Conservation (phyloP, 2,329 filamentous ascomycete species). For the Colletotrichum higginsianum region DNA sequence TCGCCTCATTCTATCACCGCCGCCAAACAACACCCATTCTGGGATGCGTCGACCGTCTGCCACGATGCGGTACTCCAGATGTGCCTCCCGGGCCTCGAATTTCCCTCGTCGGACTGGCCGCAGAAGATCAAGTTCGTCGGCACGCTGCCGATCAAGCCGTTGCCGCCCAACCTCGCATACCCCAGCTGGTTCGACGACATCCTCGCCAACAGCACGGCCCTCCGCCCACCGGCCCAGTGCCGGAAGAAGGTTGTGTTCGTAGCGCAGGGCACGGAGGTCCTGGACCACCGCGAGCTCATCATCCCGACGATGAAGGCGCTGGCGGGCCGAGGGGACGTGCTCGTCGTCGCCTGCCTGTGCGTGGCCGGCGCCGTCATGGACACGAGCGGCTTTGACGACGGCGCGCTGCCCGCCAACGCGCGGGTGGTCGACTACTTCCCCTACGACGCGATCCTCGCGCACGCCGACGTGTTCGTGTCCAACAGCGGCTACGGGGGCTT, state of each 20-base stretch:
- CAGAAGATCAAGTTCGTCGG: slow-evolving; percentile 61
- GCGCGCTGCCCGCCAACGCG: slow-evolving; percentile 57
- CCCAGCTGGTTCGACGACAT: slow-evolving; percentile 64
- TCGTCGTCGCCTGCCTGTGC: slow-evolving; percentile 48
- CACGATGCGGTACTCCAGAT: slow-evolving; percentile 55
- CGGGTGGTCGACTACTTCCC: slow-evolving; percentile 63
- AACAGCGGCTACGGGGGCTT: slow-evolving; percentile 66
- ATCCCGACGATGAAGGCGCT: slow-evolving; percentile 61
- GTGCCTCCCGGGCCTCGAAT: slow-evolving; percentile 54
- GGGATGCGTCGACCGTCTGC: slow-evolving; percentile 33
- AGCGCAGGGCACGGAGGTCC: slow-evolving; percentile 62
- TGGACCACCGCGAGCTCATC: slow-evolving; percentile 58
- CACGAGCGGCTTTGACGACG: slow-evolving; percentile 40
- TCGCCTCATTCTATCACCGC: background rate
- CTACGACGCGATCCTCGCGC: slow-evolving; percentile 61
- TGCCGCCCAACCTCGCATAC: slow-evolving; percentile 48
- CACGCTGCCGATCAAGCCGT: slow-evolving; percentile 52
- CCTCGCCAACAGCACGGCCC: slow-evolving; percentile 39
- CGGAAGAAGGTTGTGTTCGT: slow-evolving; percentile 60
- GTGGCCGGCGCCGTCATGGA: background rate
- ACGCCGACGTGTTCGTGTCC: slow-evolving; percentile 61
- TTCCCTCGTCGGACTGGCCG: slow-evolving; percentile 53
- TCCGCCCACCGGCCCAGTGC: slow-evolving; percentile 4
- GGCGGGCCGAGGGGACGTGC: slow-evolving; percentile 53
- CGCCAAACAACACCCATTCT: slow-evolving; percentile 6